Evolutionary conservation across 257 asterid species (phyloP).

Genomic region (Knoxia roxburghii): DNA sequence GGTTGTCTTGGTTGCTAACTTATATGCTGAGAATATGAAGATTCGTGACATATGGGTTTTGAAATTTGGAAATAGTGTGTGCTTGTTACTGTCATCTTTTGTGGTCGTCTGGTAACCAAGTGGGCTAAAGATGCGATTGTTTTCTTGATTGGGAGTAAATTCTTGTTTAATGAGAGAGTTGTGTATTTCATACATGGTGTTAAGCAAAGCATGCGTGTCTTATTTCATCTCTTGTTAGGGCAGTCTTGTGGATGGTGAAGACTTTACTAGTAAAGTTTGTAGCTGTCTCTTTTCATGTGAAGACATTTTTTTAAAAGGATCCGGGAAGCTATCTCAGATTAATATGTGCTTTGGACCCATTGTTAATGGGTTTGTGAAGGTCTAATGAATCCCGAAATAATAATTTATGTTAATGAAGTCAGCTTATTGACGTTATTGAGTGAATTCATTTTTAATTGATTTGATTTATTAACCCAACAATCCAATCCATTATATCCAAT

Average conservation of each 20-base stretch:
- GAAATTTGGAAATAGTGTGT: slow-evolving; percentile 28
- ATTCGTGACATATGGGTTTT: slow-evolving; percentile 11
- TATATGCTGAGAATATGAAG: slow-evolving; percentile 1
- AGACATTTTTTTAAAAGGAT: slow-evolving; percentile 2
- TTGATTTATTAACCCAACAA: no score
- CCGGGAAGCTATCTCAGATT: slow-evolving; percentile 4
- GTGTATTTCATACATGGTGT: slow-evolving; percentile 26
- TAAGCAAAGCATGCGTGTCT: slow-evolving; percentile 21
- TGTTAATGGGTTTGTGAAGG: no score
- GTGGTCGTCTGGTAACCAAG: slow-evolving; percentile 24
- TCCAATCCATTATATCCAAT: no score
- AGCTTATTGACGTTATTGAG: no score
- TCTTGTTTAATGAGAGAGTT: slow-evolving; percentile 22
- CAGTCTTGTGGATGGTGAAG: slow-evolving; percentile 15
- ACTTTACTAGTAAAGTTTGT: slow-evolving; percentile 1
- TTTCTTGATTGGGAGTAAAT: slow-evolving; percentile 27
- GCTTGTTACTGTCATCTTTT: slow-evolving; percentile 18
- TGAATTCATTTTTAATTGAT: no score
- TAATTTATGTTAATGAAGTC: no score
- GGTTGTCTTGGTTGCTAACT: slow-evolving; percentile 15
- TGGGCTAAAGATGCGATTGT: slow-evolving; percentile 22
- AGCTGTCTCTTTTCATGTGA: slow-evolving; percentile 7
- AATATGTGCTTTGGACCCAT: slow-evolving; percentile 9
- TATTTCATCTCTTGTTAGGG: slow-evolving; percentile 11
- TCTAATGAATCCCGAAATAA: no score